These are phyloP conservation scores for Ganoderma multipileum DNA, from an alignment of 1,284 basidiomycete genomes.

Conservation along the genomic window DNA sequence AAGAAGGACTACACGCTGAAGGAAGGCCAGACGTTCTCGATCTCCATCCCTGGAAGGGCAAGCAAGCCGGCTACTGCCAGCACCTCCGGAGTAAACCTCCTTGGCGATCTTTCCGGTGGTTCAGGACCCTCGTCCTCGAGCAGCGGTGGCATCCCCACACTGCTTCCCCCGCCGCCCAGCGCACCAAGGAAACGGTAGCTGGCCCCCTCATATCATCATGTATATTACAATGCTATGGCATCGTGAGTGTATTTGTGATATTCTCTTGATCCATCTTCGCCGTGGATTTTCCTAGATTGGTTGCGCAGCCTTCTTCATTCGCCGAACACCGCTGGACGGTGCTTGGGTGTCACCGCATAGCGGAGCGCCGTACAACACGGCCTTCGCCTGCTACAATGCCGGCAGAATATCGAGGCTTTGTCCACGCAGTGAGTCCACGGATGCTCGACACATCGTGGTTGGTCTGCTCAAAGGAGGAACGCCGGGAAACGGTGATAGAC, in stretches of 20 bases:
- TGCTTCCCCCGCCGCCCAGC: slow-evolving; percentile 80
- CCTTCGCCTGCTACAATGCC: slow-evolving; percentile 14
- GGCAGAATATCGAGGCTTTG: slow-evolving; percentile 23
- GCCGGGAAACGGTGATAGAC: slow-evolving; percentile 13
- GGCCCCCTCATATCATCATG: not conserved
- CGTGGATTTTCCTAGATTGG: slow-evolving; percentile 13
- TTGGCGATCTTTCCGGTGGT: slow-evolving; percentile 35
- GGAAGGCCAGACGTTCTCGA: slow-evolving; percentile 95
- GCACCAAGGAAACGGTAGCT: slow-evolving; percentile 47
- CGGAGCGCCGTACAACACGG: not conserved
- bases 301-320: not conserved
- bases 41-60: slow-evolving; percentile 80
- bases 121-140: slow-evolving; percentile 33
- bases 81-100: slow-evolving; percentile 27
- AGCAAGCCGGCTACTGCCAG: slow-evolving; percentile 36
- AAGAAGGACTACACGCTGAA: slow-evolving; percentile 97
- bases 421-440: not conserved
- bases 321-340: not conserved
- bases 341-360: slow-evolving; percentile 4
- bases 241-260: slow-evolving; percentile 16
- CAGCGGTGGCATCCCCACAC: slow-evolving; percentile 47
- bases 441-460: not conserved
- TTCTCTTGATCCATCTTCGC: not conserved
- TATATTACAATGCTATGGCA: slow-evolving; percentile 15
- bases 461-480: slow-evolving; percentile 12